Base-by-base conservation (phyloP, 2,329 filamentous ascomycete genomes). In the Coniochaeta sp. region DNA sequence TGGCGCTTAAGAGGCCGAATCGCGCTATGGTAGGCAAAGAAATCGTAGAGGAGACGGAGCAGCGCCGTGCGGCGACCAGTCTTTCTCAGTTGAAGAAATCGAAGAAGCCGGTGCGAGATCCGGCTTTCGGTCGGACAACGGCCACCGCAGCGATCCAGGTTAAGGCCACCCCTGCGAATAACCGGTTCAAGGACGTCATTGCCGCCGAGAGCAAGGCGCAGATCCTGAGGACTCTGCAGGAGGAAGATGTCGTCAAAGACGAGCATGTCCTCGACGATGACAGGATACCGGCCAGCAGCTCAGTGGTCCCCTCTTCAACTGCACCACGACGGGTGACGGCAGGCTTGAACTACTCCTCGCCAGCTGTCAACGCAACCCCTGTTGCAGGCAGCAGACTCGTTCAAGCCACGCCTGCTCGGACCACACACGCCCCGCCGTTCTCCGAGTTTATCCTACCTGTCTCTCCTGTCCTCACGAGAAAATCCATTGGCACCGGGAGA, bases 1-100 rank as follows among this genome's bases (percentile, higher is more conserved):
- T 79, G 6, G 79, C 83, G 9, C 66, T 92, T 38, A 85, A 87
- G 64, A 89, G 85, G 66, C 89, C 89, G 1, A 91, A 92, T 60
- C 80, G 89, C 46, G 78, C 81, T 20, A 74, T 87, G 35, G 86
- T 85, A 12, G 82, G 83, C 28, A 84, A 83, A 59, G 78, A 82
- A 32, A 74, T 87, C 52, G 81, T 79, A 3, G 86, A 89, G 57
- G 84, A 81, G 24, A 78, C 81, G 4, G 85, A 90, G 63, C 78
- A 78, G 58, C 79, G 83, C 51, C 79, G 83, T 51, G 70, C 73
- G 5, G 72, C 71, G 14, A 71, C 71, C 4, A 71, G 71, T 42
- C 63, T 75, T 47, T 72, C 71, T 13, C 69, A 71, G 46, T 63
- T 71, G 24, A 70, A 69, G 61, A 83, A 81, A 68, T 67, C 72